phyloP scores from a whole-genome alignment of 306 rosid species.

The Betula pendula region DNA sequence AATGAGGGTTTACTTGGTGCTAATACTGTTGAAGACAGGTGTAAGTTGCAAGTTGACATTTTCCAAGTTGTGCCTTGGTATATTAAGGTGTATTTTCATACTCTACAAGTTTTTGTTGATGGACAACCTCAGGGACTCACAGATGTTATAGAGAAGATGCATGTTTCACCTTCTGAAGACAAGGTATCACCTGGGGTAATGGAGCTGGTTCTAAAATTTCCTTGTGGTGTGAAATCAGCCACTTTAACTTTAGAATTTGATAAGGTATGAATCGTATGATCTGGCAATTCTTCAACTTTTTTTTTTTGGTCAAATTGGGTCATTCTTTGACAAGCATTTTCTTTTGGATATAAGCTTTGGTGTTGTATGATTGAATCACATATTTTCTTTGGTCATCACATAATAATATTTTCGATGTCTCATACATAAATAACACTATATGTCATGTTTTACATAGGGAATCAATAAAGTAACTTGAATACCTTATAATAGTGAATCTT shows the following conservation, averaged over 20 bases:
- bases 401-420: constrained; percentile 11
- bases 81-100: constrained; percentile 85
- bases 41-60: constrained; percentile 69
- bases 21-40: constrained; percentile 43
- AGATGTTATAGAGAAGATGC: constrained; percentile 67
- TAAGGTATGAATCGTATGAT: constrained; percentile 51
- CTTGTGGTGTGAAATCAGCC: constrained; percentile 81
- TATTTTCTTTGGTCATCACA: not conserved
- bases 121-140: constrained; percentile 47
- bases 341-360: constrained; percentile 4
- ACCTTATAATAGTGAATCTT: not conserved
- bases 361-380: constrained; percentile 11
- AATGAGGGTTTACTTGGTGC: constrained; percentile 35
- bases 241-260: constrained; percentile 72
- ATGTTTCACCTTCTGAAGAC: constrained; percentile 90
- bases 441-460: constrained; percentile 17
- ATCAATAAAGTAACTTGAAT: not conserved
- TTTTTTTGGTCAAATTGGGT: not conserved
- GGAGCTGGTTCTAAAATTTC: constrained; percentile 79
- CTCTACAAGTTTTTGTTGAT: constrained; percentile 65
- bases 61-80: constrained; percentile 99
- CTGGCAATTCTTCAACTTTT: not conserved
- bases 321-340: constrained; percentile 5
- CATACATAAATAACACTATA: constrained; percentile 4
- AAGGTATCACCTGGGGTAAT: constrained; percentile 82